Percentiles rank a stretch among this genome's conserved stretches.
These are phyloP conservation scores for Cordyceps cateniannulata DNA, from an alignment of 2,329 filamentous ascomycete species.

Conservation along the genomic window DNA sequence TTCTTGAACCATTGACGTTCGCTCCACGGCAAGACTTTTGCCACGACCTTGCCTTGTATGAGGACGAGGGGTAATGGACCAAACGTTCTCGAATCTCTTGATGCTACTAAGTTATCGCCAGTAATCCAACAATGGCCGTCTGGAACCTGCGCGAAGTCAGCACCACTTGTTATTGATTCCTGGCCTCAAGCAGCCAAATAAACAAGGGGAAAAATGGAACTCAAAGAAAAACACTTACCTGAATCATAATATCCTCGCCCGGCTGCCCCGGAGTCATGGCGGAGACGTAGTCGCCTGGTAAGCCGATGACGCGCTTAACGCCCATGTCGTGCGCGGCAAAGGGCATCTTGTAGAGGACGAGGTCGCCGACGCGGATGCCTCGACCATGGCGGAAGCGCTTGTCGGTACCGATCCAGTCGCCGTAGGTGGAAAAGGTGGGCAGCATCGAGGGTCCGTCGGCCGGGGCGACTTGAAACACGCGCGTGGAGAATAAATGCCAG, in stretches of 20 bases:
- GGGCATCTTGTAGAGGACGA: slow-evolving; percentile 75
- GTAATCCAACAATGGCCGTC: slow-evolving; percentile 86
- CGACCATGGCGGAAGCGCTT: slow-evolving; percentile 64
- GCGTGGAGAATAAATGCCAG: slow-evolving; percentile 40
- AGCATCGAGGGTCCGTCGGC: slow-evolving; percentile 80
- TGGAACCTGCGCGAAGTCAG: slow-evolving; percentile 57
- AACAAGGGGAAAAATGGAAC: background rate
- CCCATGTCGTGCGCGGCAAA: slow-evolving; percentile 53
- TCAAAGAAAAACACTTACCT: slow-evolving; percentile 41
- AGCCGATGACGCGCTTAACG: slow-evolving; percentile 72
- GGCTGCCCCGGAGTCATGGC: slow-evolving; percentile 52
- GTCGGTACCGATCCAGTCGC: slow-evolving; percentile 64
- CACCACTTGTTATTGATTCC: background rate
- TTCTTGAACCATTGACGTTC: slow-evolving; percentile 46
- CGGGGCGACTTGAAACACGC: slow-evolving; percentile 54
- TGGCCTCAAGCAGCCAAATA: too few species aligned
- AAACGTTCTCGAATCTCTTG: slow-evolving; percentile 78
- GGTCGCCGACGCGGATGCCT: slow-evolving; percentile 65
- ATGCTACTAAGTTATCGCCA: slow-evolving; percentile 81
- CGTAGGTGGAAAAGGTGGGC: slow-evolving; percentile 65
- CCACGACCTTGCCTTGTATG: slow-evolving; percentile 75
- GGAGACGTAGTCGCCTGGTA: slow-evolving; percentile 71
- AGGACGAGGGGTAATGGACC: slow-evolving; percentile 82
- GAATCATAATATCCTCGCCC: slow-evolving; percentile 51
- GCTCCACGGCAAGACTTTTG: slow-evolving; percentile 47